Evolutionary conservation across 2,329 filamentous ascomycete genomes (phyloP), one percentile per base, ranked within the genome.

Genomic region (Calcarisporium arbuscula): DNA sequence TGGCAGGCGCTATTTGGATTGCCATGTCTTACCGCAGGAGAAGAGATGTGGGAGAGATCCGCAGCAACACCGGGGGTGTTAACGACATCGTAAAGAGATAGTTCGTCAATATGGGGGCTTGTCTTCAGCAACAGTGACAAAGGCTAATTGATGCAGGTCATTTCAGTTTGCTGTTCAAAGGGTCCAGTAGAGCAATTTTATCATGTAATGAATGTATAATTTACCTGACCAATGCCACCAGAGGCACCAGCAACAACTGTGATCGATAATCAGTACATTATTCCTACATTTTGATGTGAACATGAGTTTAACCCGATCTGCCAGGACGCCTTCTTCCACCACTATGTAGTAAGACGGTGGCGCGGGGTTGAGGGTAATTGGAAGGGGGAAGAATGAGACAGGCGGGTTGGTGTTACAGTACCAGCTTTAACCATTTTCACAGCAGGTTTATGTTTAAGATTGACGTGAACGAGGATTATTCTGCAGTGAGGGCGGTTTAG

Each of bases 11-110:
- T n/a, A n/a, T n/a, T n/a, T n/a, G n/a, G n/a, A n/a, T n/a, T n/a
- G n/a, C n/a, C n/a, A n/a, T n/a, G n/a, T n/a, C 70, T 61, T 61
- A 81, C 85, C 46, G 92, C 90, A 51, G 77, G 75, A 43, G 88
- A 86, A 41, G 90, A 95, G 67, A 98, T 96, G 75, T 98, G 92
- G 42, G 89, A 95, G 41, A 98, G 80, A 63, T 98, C 92, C 56
- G 90, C 81, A 47, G 89, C 86, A 58, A 98, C 92, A 66, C 92
- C 92, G 52, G 88, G 89, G 32, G 88, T 94, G 77, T 96, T 95
- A 66, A 96, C 90, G 49, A 98, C 89, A 94, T 98, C 92, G 74
- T 95, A 98, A 53, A 98, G 85, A 42, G 88, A 75, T 54, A 98
- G 85, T 72, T 96, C 86, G 56, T 90, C 83, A 55, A 98, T 74